Evolutionary conservation across 1,284 basidiomycete genomes (phyloP), one percentile per base, ranked within the genome.

Genomic region (Filobasidium uniguttulatum): DNA sequence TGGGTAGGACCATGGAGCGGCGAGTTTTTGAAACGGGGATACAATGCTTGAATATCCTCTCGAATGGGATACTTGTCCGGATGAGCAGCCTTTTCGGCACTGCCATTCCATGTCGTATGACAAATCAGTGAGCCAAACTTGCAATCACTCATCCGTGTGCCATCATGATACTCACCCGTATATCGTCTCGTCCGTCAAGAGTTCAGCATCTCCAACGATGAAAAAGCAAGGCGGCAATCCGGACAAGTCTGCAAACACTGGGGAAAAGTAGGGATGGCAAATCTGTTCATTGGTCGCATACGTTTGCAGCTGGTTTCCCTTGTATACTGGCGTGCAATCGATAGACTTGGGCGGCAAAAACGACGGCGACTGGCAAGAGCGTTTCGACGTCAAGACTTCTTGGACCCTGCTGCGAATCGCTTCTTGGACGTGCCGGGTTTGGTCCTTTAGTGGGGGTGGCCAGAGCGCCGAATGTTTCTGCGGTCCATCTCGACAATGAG

Each of bases 21-120:
- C 61, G 84, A 83, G 1, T 75, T 79, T 17, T 75, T 59, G 19
- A 88, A 65, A 3, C 73, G 62, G 5, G 86, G 83, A 57, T 86
- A 82, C 50, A 88, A 56, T 23, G 71, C 65, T 46, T 76, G 72
- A 1, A 77, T 71, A 29, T 79, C 75, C 0, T 83, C 75, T 43
- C 73, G 76, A 5, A 86, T 60, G 0, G 83, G 82, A 61, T 80
- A 90, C 55, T 72, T 72, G 0, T 79, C 77, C 0, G 93, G 93
- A 62, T 86, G 71, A 2, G 87, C 87, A 12, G 93, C 93, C 60
- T 84, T 89, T 63, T 97, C 91, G 0, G 93, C 90, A 15, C 88
- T 93, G 57, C 12, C n/a, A n/a, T n/a, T n/a, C n/a, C n/a, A n/a
- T n/a, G n/a, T n/a, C n/a, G n/a, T n/a, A n/a, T n/a, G n/a, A n/a